Conservation (phyloP, 164 flowering plant genomes). For the Berberis thunbergii region DNA sequence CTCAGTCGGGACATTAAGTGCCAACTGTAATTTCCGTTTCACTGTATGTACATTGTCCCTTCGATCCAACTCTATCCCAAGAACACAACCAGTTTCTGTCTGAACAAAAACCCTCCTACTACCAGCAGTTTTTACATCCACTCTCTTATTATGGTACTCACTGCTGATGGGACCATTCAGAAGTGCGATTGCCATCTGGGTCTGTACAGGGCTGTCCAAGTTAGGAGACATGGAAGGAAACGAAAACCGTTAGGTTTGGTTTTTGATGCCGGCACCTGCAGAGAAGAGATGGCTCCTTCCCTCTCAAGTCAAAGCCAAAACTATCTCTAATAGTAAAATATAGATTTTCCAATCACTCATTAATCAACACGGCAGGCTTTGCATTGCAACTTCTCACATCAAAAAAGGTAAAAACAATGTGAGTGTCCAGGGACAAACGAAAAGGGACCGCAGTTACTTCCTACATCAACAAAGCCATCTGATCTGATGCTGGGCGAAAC, state of each 20-base stretch:
- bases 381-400: too few relatives aligned
- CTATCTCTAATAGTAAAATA: too few relatives aligned
- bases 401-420: too few relatives aligned
- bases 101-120: constrained; percentile 58
- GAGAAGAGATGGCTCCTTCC: neutral
- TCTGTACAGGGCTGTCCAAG: constrained; percentile 35
- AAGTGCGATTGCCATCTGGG: constrained; percentile 41
- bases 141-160: constrained; percentile 25
- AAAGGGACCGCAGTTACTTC: too few relatives aligned
- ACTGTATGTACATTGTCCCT: constrained; percentile 38
- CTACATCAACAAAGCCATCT: too few relatives aligned
- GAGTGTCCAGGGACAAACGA: too few relatives aligned
- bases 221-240: constrained; percentile 40
- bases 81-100: constrained; percentile 45
- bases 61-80: constrained; percentile 36
- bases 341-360: too few relatives aligned
- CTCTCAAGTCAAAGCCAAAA: neutral
- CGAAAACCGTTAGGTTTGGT: constrained; percentile 8
- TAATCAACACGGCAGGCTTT: too few relatives aligned
- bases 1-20: constrained; percentile 35
- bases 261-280: neutral
- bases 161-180: constrained; percentile 24
- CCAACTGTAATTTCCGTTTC: constrained; percentile 36
- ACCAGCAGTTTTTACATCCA: constrained; percentile 32
- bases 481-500: too few relatives aligned